Percentiles rank a stretch among this genome's conserved stretches.
Evolutionary conservation across 169 alveolate genomes (phyloP).

Genomic region (Plasmodium knowlesi): DNA sequence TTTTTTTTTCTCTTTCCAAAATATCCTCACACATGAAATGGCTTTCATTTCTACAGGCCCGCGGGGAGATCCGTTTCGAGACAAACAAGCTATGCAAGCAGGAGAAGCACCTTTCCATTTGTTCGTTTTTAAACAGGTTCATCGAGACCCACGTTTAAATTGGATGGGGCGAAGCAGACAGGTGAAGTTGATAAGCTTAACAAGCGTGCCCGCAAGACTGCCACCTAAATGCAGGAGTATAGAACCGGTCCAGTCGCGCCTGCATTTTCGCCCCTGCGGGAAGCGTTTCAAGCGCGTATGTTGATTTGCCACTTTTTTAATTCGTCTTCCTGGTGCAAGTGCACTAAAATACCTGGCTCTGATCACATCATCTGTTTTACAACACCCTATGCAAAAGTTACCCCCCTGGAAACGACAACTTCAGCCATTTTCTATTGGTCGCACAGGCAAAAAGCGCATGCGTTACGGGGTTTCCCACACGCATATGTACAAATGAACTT

Average conservation of each 20-base stretch:
- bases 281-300: background rate
- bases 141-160: slow-evolving; percentile 32
- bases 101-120: slow-evolving; percentile 58
- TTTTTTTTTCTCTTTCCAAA: background rate
- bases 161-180: background rate
- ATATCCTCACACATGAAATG: background rate
- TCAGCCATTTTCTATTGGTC: background rate
- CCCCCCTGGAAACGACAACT: background rate
- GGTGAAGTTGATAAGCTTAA: background rate
- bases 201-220: background rate
- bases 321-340: background rate
- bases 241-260: background rate
- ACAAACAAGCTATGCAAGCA: slow-evolving; percentile 7
- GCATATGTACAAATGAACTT: background rate
- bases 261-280: background rate
- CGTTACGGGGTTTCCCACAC: background rate
- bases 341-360: background rate
- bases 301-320: background rate
- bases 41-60: slow-evolving; percentile 18
- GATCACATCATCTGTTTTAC: background rate
- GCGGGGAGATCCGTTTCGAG: slow-evolving; percentile 8
- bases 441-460: background rate
- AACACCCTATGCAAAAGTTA: background rate
- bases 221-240: background rate
- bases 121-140: slow-evolving; percentile 34